Conservation (phyloP, 1,284 basidiomycete species). For the Polyporus tsugae region DNA sequence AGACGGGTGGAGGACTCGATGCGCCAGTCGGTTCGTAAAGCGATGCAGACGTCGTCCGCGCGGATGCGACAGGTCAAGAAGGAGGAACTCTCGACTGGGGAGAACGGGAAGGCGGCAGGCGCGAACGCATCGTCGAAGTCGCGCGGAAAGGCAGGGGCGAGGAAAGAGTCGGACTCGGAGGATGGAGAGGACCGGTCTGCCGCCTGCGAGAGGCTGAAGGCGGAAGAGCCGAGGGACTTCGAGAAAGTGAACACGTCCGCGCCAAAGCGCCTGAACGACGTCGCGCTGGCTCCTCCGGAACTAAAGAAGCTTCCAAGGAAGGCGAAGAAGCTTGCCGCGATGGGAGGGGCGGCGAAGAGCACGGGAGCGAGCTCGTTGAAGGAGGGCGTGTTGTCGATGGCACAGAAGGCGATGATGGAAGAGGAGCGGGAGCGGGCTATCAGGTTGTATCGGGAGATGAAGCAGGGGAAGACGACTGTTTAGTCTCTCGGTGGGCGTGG, state of each 20-base stretch:
- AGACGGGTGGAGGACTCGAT: slow-evolving; percentile 79
- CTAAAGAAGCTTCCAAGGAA: slow-evolving; percentile 54
- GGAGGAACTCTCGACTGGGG: slow-evolving; percentile 47
- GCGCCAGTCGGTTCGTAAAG: slow-evolving; percentile 66
- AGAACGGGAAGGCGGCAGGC: slow-evolving; percentile 10
- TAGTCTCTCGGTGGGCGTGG: not conserved
- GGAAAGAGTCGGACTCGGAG: slow-evolving; percentile 21
- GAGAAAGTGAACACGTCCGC: slow-evolving; percentile 57
- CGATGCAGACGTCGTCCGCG: slow-evolving; percentile 65
- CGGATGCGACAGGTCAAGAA: slow-evolving; percentile 55
- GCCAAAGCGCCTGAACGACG: slow-evolving; percentile 73
- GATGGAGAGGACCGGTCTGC: slow-evolving; percentile 16
- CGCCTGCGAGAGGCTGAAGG: slow-evolving; percentile 36
- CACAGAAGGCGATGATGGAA: slow-evolving; percentile 79
- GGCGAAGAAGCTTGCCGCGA: slow-evolving; percentile 38
- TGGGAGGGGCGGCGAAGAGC: slow-evolving; percentile 33
- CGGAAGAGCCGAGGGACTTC: slow-evolving; percentile 61
- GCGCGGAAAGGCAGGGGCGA: slow-evolving; percentile 32
- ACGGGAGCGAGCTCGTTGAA: slow-evolving; percentile 34
- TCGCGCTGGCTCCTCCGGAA: slow-evolving; percentile 70
- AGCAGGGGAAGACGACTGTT: slow-evolving; percentile 46
- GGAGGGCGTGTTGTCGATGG: slow-evolving; percentile 70
- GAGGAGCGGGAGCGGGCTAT: slow-evolving; percentile 75
- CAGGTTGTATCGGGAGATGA: slow-evolving; percentile 71
- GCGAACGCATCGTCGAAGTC: slow-evolving; percentile 28